A percentile compares a stretch with the other conserved stretches of the same genome.
These are phyloP conservation scores for Ascochyta pisi DNA, from an alignment of 2,329 filamentous ascomycete species.

Conservation along the genomic window DNA sequence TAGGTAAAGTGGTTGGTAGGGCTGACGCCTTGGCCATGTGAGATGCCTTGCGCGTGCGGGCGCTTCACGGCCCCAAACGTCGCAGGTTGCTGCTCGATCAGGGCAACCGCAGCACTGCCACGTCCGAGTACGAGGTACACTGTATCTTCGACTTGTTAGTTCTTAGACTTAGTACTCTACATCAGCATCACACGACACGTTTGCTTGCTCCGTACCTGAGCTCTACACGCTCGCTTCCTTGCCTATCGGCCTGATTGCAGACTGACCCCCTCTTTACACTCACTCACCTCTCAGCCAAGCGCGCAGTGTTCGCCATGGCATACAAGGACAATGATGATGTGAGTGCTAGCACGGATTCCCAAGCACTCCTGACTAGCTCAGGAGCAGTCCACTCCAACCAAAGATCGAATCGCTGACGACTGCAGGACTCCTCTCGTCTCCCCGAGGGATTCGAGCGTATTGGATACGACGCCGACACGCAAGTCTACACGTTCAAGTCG, in stretches of 20 bases:
- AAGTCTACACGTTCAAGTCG: conserved; percentile 62
- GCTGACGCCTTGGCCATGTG: conserved; percentile 5
- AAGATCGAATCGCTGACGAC: not conserved
- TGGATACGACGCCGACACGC: conserved; percentile 64
- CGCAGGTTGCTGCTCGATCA: conserved; percentile 2
- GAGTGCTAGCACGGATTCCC: not conserved
- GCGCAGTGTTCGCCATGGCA: conserved; percentile 4
- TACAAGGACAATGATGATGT: conserved; percentile 18
- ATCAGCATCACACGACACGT: not conserved
- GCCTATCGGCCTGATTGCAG: conserved; percentile 5
- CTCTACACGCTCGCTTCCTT: not conserved
- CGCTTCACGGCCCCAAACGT: conserved; percentile 6
- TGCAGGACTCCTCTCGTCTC: conserved; percentile 59
- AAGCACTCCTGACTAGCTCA: not conserved
- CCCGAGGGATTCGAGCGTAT: conserved; percentile 63
- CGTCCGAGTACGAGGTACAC: not conserved
- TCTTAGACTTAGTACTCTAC: not conserved
- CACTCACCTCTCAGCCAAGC: not conserved
- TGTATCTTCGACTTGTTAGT: not conserved
- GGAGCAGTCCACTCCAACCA: not conserved
- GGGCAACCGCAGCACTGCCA: conserved; percentile 2
- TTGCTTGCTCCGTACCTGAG: not conserved
- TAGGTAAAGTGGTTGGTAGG: not conserved
- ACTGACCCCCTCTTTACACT: conserved; percentile 4
- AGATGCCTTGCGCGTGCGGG: conserved; percentile 1